phyloP scores from a whole-genome alignment of 2,329 filamentous ascomycete genomes.

The Fusarium citri region DNA sequence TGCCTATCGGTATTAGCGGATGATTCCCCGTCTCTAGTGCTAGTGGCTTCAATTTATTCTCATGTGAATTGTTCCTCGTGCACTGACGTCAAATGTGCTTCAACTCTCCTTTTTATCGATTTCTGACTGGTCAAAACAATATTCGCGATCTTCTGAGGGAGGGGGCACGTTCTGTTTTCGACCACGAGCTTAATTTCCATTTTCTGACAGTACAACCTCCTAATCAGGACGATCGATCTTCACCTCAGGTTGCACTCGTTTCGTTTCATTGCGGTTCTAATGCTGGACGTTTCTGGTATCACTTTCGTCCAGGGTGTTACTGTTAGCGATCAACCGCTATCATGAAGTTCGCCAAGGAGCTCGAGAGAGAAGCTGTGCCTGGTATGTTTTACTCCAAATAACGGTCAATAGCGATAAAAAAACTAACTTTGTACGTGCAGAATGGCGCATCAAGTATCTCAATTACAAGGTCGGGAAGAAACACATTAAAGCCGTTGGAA shows the following conservation, averaged over 20 bases:
- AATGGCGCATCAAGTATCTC: constrained; percentile 95
- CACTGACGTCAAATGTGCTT: constrained; percentile 41
- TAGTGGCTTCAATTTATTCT: constrained; percentile 21
- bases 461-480: constrained; percentile 98
- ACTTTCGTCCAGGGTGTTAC: constrained; percentile 23
- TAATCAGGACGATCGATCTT: neutral
- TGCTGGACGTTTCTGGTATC: constrained; percentile 26
- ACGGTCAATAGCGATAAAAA: constrained; percentile 2
- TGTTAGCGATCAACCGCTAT: constrained; percentile 18
- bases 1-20: neutral
- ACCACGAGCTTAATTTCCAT: constrained; percentile 4
- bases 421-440: constrained; percentile 51
- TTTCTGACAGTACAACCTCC: neutral
- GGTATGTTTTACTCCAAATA: constrained; percentile 58
- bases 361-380: constrained; percentile 88
- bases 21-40: constrained; percentile 16
- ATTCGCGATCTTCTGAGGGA: constrained; percentile 21
- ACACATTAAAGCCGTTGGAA: constrained; percentile 83
- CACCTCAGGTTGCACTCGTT: neutral
- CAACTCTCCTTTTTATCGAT: neutral
- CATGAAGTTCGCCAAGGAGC: constrained; percentile 80
- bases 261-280: constrained; percentile 7
- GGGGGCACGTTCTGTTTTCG: constrained; percentile 30
- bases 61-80: constrained; percentile 2
- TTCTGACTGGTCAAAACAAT: constrained; percentile 7